These are phyloP conservation scores for Cladophialophora psammophila DNA, from an alignment of 2,329 filamentous ascomycete genomes.

Conservation along the genomic window DNA sequence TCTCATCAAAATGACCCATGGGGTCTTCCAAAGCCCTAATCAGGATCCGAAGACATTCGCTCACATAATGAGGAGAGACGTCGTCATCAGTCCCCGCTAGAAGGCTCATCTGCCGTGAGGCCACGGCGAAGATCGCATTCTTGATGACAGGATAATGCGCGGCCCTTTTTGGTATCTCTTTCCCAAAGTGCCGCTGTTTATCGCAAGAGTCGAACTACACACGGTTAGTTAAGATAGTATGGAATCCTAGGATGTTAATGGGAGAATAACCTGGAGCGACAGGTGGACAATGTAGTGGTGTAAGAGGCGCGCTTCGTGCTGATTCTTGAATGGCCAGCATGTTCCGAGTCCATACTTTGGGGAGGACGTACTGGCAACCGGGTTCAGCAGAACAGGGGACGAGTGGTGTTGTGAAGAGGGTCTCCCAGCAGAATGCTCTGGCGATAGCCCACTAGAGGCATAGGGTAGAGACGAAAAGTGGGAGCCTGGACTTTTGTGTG, in stretches of 20 bases:
- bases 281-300: constrained; percentile 47
- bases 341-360: constrained; percentile 16
- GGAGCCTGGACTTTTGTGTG: constrained; percentile 14
- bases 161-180: constrained; percentile 57
- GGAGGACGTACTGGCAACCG: constrained; percentile 10
- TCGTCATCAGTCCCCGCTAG: constrained; percentile 49
- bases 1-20: constrained; percentile 54
- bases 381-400: constrained; percentile 8
- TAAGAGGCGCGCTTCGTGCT: constrained; percentile 47
- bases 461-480: constrained; percentile 4
- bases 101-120: constrained; percentile 55
- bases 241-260: constrained; percentile 9
- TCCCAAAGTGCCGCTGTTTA: constrained; percentile 50
- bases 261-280: constrained; percentile 44
- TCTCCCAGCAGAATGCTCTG: constrained; percentile 9
- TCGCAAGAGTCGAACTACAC: constrained; percentile 48
- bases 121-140: constrained; percentile 57
- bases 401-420: constrained; percentile 4
- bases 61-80: constrained; percentile 55
- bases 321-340: constrained; percentile 29
- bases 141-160: constrained; percentile 56
- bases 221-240: neutral
- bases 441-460: constrained; percentile 5
- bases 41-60: constrained; percentile 56
- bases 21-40: constrained; percentile 56